Evolutionary conservation across 2,329 filamentous ascomycete genomes (phyloP).

Genomic region (Pyricularia sp.): DNA sequence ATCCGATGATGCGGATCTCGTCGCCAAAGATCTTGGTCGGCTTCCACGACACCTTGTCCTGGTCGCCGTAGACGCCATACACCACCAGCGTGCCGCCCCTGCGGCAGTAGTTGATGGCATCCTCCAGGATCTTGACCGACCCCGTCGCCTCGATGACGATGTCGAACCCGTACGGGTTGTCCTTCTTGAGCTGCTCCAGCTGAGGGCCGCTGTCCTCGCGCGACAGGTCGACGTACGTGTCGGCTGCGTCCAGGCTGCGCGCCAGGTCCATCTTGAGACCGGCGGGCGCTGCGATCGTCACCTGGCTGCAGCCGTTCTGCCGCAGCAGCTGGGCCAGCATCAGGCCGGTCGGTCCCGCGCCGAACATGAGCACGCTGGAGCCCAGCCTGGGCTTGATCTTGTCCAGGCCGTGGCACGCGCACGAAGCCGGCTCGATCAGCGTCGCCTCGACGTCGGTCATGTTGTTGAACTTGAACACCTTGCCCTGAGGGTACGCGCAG

Average conservation of each 20-base stretch:
- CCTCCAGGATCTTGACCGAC: slow-evolving; percentile 58
- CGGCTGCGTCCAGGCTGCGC: slow-evolving; percentile 42
- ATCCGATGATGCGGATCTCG: slow-evolving; percentile 65
- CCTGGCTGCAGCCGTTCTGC: slow-evolving; percentile 30
- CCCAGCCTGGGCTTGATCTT: slow-evolving; percentile 59
- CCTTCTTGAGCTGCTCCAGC: slow-evolving; percentile 50
- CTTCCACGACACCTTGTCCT: slow-evolving; percentile 55
- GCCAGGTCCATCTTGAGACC: slow-evolving; percentile 66
- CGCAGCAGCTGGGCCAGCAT: slow-evolving; percentile 46
- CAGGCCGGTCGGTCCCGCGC: slow-evolving; percentile 58
- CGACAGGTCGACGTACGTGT: slow-evolving; percentile 44
- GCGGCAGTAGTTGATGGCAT: slow-evolving; percentile 62
- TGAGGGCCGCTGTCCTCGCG: slow-evolving; percentile 46
- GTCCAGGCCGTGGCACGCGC: slow-evolving; percentile 61
- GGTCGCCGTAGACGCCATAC: slow-evolving; percentile 43
- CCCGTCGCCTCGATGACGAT: slow-evolving; percentile 63
- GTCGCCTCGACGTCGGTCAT: slow-evolving; percentile 60
- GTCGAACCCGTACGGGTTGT: slow-evolving; percentile 66
- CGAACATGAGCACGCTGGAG: slow-evolving; percentile 56
- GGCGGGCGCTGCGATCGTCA: slow-evolving; percentile 58
- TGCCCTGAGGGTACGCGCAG: slow-evolving; percentile 39
- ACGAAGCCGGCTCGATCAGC: slow-evolving; percentile 61
- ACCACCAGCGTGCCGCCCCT: slow-evolving; percentile 56
- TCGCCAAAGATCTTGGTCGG: slow-evolving; percentile 61
- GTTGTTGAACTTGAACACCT: slow-evolving; percentile 57